These are phyloP conservation scores for Apophysomyces elegans DNA, from an alignment of 371 early-diverging fungal species.

Conservation along the genomic window DNA sequence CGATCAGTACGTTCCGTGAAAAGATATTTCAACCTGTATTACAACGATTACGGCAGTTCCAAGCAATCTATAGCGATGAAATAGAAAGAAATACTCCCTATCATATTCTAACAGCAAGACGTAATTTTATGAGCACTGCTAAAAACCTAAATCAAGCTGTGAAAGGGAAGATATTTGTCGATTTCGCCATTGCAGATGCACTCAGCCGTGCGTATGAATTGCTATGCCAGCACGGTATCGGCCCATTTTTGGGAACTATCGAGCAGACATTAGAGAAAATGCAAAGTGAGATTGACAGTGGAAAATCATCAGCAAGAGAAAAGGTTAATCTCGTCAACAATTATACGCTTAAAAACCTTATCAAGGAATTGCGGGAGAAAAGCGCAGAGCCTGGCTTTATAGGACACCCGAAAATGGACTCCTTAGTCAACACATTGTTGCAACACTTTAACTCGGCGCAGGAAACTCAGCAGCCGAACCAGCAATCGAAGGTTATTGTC, in stretches of 20 bases:
- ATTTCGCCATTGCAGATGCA: slow-evolving; percentile 45
- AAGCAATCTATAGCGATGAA: slow-evolving; percentile 49
- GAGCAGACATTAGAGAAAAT: slow-evolving; percentile 21
- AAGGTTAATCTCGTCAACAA: slow-evolving; percentile 21
- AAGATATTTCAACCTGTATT: slow-evolving; percentile 52
- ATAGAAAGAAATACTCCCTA: slow-evolving; percentile 49
- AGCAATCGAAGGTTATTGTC: slow-evolving; percentile 80
- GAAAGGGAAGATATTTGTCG: slow-evolving; percentile 34
- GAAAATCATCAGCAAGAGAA: slow-evolving; percentile 28
- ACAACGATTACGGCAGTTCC: slow-evolving; percentile 45
- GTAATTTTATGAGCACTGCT: slow-evolving; percentile 35
- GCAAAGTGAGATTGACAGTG: slow-evolving; percentile 19
- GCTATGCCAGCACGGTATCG: slow-evolving; percentile 66
- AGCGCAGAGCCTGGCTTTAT: slow-evolving; percentile 53
- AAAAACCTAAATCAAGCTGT: slow-evolving; percentile 29
- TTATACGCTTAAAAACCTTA: slow-evolving; percentile 20
- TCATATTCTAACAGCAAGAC: slow-evolving; percentile 48
- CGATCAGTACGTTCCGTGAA: slow-evolving; percentile 33
- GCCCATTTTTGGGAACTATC: slow-evolving; percentile 58
- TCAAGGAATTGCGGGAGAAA: slow-evolving; percentile 17
- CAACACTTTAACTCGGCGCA: slow-evolving; percentile 61
- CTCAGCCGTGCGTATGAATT: slow-evolving; percentile 58
- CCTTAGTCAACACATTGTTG: slow-evolving; percentile 63
- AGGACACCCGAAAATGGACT: slow-evolving; percentile 86
- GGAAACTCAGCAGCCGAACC: not conserved